Base-by-base conservation (phyloP, 108 stramenopile species). In the Fistulifera pelliculosa region DNA sequence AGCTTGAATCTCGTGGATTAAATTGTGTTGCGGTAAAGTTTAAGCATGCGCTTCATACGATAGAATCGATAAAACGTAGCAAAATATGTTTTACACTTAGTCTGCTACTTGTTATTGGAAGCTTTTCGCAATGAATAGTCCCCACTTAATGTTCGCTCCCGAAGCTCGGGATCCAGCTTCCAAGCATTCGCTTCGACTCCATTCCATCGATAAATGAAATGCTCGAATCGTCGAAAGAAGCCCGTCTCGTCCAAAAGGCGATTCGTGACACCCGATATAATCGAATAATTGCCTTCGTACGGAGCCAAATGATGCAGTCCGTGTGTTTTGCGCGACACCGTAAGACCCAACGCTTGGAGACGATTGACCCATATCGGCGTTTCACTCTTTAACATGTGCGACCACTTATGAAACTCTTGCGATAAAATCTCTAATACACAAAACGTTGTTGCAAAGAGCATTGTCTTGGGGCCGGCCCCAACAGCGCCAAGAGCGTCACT, bases 231-330 rank as follows among this genome's bases (percentile, higher is more conserved):
- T 27, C 94, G 77, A 58, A 91, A 95, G 69, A 95, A 78, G 5
- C 87, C 80, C 11, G 71, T 71, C 35, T 77, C 56, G 48, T 95
- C 94, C 64, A 95, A 59, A 0, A 63, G 24, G 10, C 61, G 55
- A 52, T 93, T 95, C 50, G 87, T 91, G 12, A 73, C 5, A 3
- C 94, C 94, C 16, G 68, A 83, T 3, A 95, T 71, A 58, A 95
- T 95, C 52, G 91, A 92, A 61, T 95, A 95, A 62, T 94, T 94
- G 3, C 87, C 87, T 58, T 93, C 91, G 54, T 81, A 95, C 0
- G 94, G 94, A 15, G 77, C 81, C 18, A 83, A 38, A 61, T 95
- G 94, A 75, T 95, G 94, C 56, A 68, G 65, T 0, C 85, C 90
- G 68, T 95, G 94, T 21, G 85, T 81, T 27, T 76, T 85, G 14